A percentile compares a stretch with the other conserved stretches of the same genome.
Conservation (phyloP, 306 rosid species). For the Geum urbanum region DNA sequence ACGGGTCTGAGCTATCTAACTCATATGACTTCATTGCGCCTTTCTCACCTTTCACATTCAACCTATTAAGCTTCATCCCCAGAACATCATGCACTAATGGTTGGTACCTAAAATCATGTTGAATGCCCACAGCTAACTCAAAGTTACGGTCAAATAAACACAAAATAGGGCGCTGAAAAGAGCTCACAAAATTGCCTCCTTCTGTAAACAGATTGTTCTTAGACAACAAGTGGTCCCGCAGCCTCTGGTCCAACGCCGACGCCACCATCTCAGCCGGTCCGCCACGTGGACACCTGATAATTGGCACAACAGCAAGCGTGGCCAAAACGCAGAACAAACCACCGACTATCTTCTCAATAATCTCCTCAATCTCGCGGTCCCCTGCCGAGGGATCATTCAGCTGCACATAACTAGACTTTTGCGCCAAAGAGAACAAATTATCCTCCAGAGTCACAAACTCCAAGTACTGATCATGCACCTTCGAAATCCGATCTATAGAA, state of each 20-base stretch:
- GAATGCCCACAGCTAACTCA: slow-evolving; percentile 84
- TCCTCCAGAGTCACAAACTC: slow-evolving; percentile 90
- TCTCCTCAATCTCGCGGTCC: slow-evolving; percentile 87
- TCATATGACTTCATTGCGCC: slow-evolving; percentile 89
- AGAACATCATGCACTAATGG: slow-evolving; percentile 88
- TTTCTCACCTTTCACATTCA: slow-evolving; percentile 82
- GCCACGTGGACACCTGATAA: slow-evolving; percentile 77
- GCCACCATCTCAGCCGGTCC: slow-evolving; percentile 99
- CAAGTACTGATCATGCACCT: slow-evolving; percentile 93
- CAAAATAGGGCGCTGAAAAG: slow-evolving; percentile 87
- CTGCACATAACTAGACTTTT: slow-evolving; percentile 65
- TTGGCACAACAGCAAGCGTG: slow-evolving; percentile 74
- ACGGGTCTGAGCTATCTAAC: slow-evolving; percentile 74
- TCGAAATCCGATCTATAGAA: slow-evolving; percentile 61
- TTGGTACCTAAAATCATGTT: slow-evolving; percentile 89
- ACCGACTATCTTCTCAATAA: slow-evolving; percentile 63
- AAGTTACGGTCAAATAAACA: slow-evolving; percentile 86
- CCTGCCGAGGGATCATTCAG: slow-evolving; percentile 92
- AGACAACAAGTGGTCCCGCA: slow-evolving; percentile 80
- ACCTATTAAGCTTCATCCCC: slow-evolving; percentile 80
- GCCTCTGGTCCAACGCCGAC: slow-evolving; percentile 73
- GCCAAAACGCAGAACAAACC: slow-evolving; percentile 91
- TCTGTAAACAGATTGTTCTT: slow-evolving; percentile 84
- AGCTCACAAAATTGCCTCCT: slow-evolving; percentile 62
- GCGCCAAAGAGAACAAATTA: slow-evolving; percentile 73